These are phyloP conservation scores for Globisporangium cylindrosporum DNA, from an alignment of 352 stramenopile species.

Conservation along the genomic window DNA sequence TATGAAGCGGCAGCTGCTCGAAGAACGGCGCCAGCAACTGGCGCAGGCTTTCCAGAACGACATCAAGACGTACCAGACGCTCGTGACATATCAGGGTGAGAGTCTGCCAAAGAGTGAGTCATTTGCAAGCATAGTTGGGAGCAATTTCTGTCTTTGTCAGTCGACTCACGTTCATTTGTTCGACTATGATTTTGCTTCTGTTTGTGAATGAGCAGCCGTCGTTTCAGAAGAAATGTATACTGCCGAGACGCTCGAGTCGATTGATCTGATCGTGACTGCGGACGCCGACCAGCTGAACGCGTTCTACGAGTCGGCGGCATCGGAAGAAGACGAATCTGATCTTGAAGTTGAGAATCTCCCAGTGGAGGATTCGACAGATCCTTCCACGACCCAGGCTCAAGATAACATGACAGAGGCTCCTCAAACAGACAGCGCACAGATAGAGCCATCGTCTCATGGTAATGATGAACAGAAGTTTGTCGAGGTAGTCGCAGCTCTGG, in stretches of 20 bases:
- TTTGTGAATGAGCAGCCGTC: conserved; percentile 12
- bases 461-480: not conserved
- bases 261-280: conserved; percentile 67
- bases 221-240: conserved; percentile 12
- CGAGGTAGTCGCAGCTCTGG: not conserved
- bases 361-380: not conserved
- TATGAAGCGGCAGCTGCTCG: conserved; percentile 50
- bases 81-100: conserved; percentile 57
- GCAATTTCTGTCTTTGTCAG: no score
- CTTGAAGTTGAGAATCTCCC: conserved; percentile 1
- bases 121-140: conserved; percentile 1
- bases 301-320: conserved; percentile 51
- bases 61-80: conserved; percentile 75
- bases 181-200: not conserved
- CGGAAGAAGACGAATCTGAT: conserved; percentile 22
- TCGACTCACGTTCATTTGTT: not conserved
- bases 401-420: not conserved
- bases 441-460: not conserved
- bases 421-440: not conserved
- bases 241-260: conserved; percentile 59
- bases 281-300: conserved; percentile 59
- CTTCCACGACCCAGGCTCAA: not conserved
- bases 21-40: conserved; percentile 51
- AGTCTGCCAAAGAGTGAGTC: conserved; percentile 15
- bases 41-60: conserved; percentile 72